A percentile compares a stretch with the other conserved stretches of the same genome.
Conservation (phyloP, 176 grass and related monocot genomes). For the Bonia amplexicaulis region DNA sequence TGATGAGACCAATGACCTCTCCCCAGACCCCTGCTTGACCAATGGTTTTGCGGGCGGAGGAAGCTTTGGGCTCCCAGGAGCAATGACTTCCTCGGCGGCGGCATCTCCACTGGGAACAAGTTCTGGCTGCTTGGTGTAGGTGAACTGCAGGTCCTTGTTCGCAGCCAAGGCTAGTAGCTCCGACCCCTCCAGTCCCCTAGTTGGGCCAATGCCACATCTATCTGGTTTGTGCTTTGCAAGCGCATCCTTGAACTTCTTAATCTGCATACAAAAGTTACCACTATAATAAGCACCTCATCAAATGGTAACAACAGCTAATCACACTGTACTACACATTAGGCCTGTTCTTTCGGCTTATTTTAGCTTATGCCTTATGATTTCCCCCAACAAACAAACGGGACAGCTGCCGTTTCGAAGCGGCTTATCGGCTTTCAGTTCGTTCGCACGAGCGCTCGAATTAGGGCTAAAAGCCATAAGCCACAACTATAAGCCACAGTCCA, state of each 20-base stretch:
- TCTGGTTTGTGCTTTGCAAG: conserved; percentile 93
- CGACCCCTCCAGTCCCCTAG: conserved; percentile 67
- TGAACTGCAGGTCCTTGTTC: conserved; percentile 86
- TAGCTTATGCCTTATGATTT: too few relatives aligned
- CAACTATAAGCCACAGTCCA: too few relatives aligned
- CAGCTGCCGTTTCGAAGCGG: too few relatives aligned
- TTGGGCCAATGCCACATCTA: conserved; percentile 67
- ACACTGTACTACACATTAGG: neutral
- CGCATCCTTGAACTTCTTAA: conserved; percentile 90
- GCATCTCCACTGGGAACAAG: neutral
- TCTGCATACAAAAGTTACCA: conserved; percentile 41
- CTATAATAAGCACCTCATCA: neutral
- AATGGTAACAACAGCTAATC: neutral
- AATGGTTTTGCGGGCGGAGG: conserved; percentile 18
- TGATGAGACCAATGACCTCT: conserved; percentile 54
- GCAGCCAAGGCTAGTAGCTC: conserved; percentile 68
- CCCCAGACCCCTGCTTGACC: conserved; percentile 31
- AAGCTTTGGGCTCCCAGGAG: conserved; percentile 23
- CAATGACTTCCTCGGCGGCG: neutral
- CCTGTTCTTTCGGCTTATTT: too few relatives aligned
- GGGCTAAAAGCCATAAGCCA: too few relatives aligned
- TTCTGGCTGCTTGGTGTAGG: conserved; percentile 55
- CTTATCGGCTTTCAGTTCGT: too few relatives aligned
- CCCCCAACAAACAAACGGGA: too few relatives aligned
- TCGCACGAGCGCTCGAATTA: too few relatives aligned